Conservation (phyloP, 345 rosid species). For the Corchorus olitorius region DNA sequence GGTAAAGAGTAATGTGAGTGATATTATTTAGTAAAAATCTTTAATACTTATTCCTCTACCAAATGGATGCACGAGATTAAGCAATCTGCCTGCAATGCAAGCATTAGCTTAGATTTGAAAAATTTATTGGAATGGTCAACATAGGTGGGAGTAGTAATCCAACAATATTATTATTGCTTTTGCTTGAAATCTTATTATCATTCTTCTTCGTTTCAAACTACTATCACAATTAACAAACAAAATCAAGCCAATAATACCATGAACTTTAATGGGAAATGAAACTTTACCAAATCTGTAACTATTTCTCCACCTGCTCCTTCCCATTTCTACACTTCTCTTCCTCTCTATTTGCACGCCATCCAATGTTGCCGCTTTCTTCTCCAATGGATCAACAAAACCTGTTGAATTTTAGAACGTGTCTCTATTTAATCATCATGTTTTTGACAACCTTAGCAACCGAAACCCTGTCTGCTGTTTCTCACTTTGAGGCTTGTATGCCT, state of each 20-base stretch:
- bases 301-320: slow-evolving; percentile 20
- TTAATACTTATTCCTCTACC: background rate
- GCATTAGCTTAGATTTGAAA: background rate
- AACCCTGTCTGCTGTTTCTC: slow-evolving; percentile 34
- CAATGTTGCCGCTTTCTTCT: slow-evolving; percentile 13
- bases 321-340: slow-evolving; percentile 19
- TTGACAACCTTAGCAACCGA: slow-evolving; percentile 20
- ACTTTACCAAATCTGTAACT: slow-evolving; percentile 30
- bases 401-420: slow-evolving; percentile 19
- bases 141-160: background rate
- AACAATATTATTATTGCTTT: background rate
- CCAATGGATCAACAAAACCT: slow-evolving; percentile 39
- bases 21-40: background rate
- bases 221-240: background rate
- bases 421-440: slow-evolving; percentile 21
- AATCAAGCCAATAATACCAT: background rate
- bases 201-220: slow-evolving; percentile 2
- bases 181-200: slow-evolving; percentile 18
- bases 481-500: slow-evolving; percentile 52
- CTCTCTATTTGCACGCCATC: slow-evolving; percentile 6
- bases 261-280: background rate
- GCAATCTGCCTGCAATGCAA: background rate
- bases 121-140: slow-evolving; percentile 3
- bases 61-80: slow-evolving; percentile 9
- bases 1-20: background rate